Evolutionary conservation across 441 rosid species (phyloP).

Genomic region (Macaranga tanarius): DNA sequence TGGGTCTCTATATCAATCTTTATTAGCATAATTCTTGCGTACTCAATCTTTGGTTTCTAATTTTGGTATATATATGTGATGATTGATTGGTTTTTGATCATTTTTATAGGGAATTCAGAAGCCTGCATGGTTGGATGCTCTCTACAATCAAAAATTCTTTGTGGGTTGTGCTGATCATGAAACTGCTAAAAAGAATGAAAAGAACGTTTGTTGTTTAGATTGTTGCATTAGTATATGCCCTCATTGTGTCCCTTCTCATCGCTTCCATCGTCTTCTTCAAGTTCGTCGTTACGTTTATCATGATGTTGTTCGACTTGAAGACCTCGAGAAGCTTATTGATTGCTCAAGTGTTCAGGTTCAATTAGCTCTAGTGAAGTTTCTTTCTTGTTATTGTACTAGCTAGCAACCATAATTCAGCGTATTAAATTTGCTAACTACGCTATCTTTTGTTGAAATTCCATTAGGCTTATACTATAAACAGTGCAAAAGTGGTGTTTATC

Average conservation of each 20-base stretch:
- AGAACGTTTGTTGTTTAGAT: slow-evolving; percentile 86
- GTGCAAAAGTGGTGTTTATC: slow-evolving; percentile 91
- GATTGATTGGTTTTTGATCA: not conserved
- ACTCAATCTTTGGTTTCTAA: not conserved
- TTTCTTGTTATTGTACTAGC: not conserved
- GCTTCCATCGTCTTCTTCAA: slow-evolving; percentile 84
- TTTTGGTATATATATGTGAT: not conserved
- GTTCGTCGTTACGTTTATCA: slow-evolving; percentile 95
- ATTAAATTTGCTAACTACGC: not conserved
- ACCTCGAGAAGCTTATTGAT: slow-evolving; percentile 84
- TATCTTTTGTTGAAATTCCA: not conserved
- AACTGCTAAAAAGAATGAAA: slow-evolving; percentile 83
- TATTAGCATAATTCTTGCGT: not conserved
- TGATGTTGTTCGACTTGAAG: slow-evolving; percentile 90
- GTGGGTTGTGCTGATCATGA: slow-evolving; percentile 75
- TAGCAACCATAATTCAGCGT: slow-evolving; percentile 9
- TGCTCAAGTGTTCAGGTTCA: slow-evolving; percentile 90
- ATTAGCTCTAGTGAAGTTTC: not conserved
- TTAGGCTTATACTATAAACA: slow-evolving; percentile 82
- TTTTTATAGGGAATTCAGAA: slow-evolving; percentile 59
- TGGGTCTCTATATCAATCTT: slow-evolving; percentile 24
- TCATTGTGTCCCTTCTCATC: slow-evolving; percentile 82
- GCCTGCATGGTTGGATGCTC: slow-evolving; percentile 96
- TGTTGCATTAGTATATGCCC: slow-evolving; percentile 91
- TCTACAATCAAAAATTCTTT: slow-evolving; percentile 76